Evolutionary conservation across 106 monocot species (phyloP).

Genomic region (Dioscorea zingiberensis): DNA sequence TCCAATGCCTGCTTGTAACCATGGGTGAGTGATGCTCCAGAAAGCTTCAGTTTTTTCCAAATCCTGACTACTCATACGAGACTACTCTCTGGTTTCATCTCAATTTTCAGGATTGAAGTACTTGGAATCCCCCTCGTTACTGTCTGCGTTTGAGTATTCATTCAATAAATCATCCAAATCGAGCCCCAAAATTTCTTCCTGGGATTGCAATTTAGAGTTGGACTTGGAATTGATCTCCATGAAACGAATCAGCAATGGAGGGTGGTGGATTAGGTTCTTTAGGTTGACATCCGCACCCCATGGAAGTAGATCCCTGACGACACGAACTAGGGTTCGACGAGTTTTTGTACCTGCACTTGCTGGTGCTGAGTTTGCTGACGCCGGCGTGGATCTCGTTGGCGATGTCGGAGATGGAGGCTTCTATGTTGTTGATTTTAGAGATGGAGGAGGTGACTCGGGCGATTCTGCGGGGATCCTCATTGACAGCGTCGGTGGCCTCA

Average conservation of each 20-base stretch:
- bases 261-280: conserved; percentile 53
- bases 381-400: conserved; percentile 38
- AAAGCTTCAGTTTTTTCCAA: conserved; percentile 25
- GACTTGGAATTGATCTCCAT: conserved; percentile 44
- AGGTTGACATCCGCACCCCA: conserved; percentile 60
- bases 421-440: conserved; percentile 37
- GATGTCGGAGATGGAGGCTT: conserved; percentile 34
- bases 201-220: not conserved
- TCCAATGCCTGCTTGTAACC: conserved; percentile 36
- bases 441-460: conserved; percentile 45
- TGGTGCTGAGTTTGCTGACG: conserved; percentile 34
- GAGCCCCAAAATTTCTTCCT: conserved; percentile 2
- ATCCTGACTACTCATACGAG: conserved; percentile 2
- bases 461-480: conserved; percentile 23
- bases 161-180: conserved; percentile 13
- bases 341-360: conserved; percentile 36
- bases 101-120: conserved; percentile 26
- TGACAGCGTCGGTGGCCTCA: conserved; percentile 45
- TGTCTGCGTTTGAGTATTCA: not conserved
- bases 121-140: conserved; percentile 24
- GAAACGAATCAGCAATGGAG: conserved; percentile 43
- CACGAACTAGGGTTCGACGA: conserved; percentile 39
- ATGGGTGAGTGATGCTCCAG: conserved; percentile 32
- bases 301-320: conserved; percentile 47
- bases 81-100: not conserved